A percentile compares a stretch with the other conserved stretches of the same genome.
Conservation (phyloP, 305 asterid species). For the Fraxinus velutina region DNA sequence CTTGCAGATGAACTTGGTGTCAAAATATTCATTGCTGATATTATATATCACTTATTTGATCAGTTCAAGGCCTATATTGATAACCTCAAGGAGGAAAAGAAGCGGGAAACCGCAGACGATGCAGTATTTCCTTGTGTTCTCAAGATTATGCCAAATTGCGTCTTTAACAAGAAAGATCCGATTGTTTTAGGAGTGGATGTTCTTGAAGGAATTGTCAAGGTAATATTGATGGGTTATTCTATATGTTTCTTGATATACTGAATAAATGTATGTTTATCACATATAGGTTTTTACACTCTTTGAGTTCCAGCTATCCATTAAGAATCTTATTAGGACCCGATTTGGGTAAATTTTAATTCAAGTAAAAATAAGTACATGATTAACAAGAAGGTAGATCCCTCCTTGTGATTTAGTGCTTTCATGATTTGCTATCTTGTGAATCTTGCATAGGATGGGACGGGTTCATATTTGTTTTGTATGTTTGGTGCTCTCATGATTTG, state of each 20-base stretch:
- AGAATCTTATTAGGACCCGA: neutral
- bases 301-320: neutral
- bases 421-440: neutral
- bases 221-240: conserved; percentile 43
- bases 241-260: neutral
- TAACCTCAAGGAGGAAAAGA: conserved; percentile 89
- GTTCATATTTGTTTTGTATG: neutral
- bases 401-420: neutral
- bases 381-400: neutral
- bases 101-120: conserved; percentile 87
- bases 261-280: neutral
- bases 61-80: conserved; percentile 96
- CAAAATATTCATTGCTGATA: conserved; percentile 80
- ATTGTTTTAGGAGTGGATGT: conserved; percentile 91
- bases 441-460: neutral
- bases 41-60: conserved; percentile 88
- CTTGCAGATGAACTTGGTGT: conserved; percentile 93
- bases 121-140: conserved; percentile 96
- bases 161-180: conserved; percentile 94
- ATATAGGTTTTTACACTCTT: neutral
- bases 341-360: neutral
- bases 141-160: conserved; percentile 75
- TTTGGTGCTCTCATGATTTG: neutral
- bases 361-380: neutral
- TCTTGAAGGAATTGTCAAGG: conserved; percentile 79